These are phyloP conservation scores for Cercospora zeae-maydis DNA, from an alignment of 2,329 filamentous ascomycete genomes.

Conservation along the genomic window DNA sequence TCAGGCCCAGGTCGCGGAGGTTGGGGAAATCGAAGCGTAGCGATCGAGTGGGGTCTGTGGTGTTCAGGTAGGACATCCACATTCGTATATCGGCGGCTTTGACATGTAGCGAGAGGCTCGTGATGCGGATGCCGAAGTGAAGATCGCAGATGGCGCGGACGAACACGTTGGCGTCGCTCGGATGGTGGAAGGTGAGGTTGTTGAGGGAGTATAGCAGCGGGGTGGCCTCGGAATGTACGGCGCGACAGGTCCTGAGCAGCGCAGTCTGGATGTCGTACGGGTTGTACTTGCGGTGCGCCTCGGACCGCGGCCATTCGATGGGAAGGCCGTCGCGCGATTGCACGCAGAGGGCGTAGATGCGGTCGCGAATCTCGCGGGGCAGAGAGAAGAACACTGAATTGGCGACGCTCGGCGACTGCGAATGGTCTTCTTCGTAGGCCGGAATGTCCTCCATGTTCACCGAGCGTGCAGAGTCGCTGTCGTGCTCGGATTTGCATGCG, in stretches of 20 bases:
- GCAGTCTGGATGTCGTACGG: conserved; percentile 30
- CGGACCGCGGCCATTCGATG: conserved; percentile 34
- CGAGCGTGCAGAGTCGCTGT: conserved; percentile 1
- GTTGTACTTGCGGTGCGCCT: conserved; percentile 11
- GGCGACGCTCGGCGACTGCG: conserved; percentile 32
- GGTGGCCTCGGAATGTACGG: conserved; percentile 35
- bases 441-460: conserved; percentile 18
- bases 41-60: conserved; percentile 29
- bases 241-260: conserved; percentile 33
- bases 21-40: conserved; percentile 35
- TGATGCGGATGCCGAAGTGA: conserved; percentile 23
- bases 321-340: conserved; percentile 28
- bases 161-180: conserved; percentile 40
- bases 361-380: conserved; percentile 38
- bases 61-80: conserved; percentile 39
- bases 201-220: conserved; percentile 38
- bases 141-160: conserved; percentile 32
- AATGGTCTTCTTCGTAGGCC: conserved; percentile 13
- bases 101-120: conserved; percentile 33
- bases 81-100: conserved; percentile 35
- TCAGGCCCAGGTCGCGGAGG: conserved; percentile 31
- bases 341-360: conserved; percentile 35
- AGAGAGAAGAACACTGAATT: conserved; percentile 35
- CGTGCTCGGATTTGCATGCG: neutral
- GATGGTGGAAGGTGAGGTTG: conserved; percentile 37